Evolutionary conservation across 352 stramenopile species (phyloP).

Genomic region (Phytophthora hibernalis): DNA sequence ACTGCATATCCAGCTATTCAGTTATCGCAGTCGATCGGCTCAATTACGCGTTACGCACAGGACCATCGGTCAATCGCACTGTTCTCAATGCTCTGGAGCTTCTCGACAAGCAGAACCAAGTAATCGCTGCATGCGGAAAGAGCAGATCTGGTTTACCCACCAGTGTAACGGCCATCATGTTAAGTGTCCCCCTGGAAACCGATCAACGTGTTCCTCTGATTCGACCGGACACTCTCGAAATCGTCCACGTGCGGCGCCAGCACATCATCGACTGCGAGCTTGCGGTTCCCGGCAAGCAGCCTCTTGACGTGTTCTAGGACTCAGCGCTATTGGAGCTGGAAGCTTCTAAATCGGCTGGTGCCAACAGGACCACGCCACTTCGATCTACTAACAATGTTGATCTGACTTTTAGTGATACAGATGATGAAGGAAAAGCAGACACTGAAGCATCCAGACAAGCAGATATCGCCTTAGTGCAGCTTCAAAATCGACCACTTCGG

Average conservation of each 20-base stretch:
- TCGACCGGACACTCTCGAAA: background rate
- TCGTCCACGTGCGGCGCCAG: background rate
- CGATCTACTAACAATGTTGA: conserved; percentile 1
- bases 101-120: conserved; percentile 6
- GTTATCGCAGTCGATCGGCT: conserved; percentile 11
- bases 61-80: background rate
- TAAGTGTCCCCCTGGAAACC: background rate
- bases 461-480: background rate
- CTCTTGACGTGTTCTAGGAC: background rate
- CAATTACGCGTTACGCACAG: conserved; percentile 4
- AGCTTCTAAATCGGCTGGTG: background rate
- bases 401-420: conserved; percentile 4
- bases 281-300: background rate
- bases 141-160: background rate
- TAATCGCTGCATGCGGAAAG: too few relatives aligned
- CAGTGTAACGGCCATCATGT: background rate
- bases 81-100: conserved; percentile 8
- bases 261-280: too few relatives aligned
- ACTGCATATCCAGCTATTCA: background rate
- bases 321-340: background rate
- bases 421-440: conserved; percentile 1
- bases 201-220: background rate
- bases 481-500: conserved; percentile 4
- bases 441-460: too few relatives aligned
- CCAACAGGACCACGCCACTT: background rate